A percentile compares a stretch with the other conserved stretches of the same genome.
Conservation (phyloP, 2,329 filamentous ascomycete species). For the Colletotrichum paranaense region DNA sequence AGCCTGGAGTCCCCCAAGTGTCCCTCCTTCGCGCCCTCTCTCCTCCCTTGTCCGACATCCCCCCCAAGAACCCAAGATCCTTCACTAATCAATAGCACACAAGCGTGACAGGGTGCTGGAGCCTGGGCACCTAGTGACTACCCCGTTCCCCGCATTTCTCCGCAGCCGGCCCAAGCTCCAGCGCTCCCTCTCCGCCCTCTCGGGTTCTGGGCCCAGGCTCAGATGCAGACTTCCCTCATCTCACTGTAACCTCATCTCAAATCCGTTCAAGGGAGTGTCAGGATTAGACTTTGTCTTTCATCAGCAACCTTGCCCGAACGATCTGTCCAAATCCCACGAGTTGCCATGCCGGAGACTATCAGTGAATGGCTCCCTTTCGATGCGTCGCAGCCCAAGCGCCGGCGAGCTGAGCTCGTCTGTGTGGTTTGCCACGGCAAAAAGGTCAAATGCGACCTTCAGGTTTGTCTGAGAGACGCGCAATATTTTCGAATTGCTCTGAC, state of each 20-base stretch:
- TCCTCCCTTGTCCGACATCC: not conserved
- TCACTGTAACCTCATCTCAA: not conserved
- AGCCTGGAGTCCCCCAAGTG: too few species aligned
- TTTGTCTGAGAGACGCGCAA: conserved; percentile 5
- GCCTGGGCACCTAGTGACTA: not conserved
- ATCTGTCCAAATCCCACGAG: not conserved
- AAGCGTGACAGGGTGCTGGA: too few species aligned
- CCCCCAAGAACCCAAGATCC: not conserved
- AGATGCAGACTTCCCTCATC: not conserved
- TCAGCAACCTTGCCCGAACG: not conserved
- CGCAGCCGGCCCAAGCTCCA: not conserved
- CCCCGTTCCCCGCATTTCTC: not conserved
- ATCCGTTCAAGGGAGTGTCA: not conserved
- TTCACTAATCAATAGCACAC: too few species aligned
- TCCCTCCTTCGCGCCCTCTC: not conserved
- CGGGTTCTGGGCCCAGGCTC: not conserved
- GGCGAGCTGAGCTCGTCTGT: conserved; percentile 46
- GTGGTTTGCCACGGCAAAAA: conserved; percentile 48
- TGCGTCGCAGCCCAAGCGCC: conserved; percentile 44
- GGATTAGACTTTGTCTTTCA: not conserved
- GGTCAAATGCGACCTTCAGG: conserved; percentile 49
- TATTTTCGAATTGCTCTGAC: not conserved
- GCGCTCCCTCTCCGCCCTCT: not conserved
- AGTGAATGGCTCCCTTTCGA: conserved; percentile 48
- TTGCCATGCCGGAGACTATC: conserved; percentile 42